Evolutionary conservation across 768 basidiomycete genomes (phyloP), one percentile per base, ranked within the genome.

Genomic region (Lyophyllum decastes): DNA sequence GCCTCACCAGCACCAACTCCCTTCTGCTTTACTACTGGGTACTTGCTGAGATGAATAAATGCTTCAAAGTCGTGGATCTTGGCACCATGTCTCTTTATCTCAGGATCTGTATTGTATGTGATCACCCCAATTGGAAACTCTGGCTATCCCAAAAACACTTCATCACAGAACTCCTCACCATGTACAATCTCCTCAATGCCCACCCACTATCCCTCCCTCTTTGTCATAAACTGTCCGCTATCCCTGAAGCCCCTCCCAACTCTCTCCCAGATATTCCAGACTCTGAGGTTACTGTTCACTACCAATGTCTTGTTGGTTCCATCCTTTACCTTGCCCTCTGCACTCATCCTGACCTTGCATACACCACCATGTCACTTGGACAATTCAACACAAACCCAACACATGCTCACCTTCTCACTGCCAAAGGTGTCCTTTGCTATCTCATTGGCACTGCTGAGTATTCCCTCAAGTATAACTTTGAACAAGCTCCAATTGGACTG

Each of bases 291-390:
- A n/a, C n/a, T n/a, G n/a, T n/a, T n/a, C n/a, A n/a, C n/a, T n/a
- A n/a, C n/a, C 60, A 64, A 38, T 21, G 49, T 0, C 49, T 75
- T 0, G 63, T 73, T 0, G 71, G 69, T 2, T 66, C 50, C 1
- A 34, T 74, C 0, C 69, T 68, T 5, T 75, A 73, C 53, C 55
- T 73, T 0, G 61, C 73, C 1, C 52, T 73, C 2, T 66, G 64
- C 7, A 74, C 75, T 1, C 62, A 67, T 0, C 75, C 77, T 0
- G 74, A 81, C 41, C 64, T 79, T 11, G 61, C 72, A 0, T 73
- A 61, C 47, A 62, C 70, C 3, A 71, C 76, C 9, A 59, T 64
- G 30, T 21, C 50, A 0, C 68, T 79, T 1, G 63, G 72, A 0
- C 71, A 72, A 25, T 76, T 63, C 64, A 68, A 61, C 12, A 56